These are phyloP conservation scores for Aspergillus egyptiacus DNA, from an alignment of 495 filamentous ascomycete species.

Conservation along the genomic window DNA sequence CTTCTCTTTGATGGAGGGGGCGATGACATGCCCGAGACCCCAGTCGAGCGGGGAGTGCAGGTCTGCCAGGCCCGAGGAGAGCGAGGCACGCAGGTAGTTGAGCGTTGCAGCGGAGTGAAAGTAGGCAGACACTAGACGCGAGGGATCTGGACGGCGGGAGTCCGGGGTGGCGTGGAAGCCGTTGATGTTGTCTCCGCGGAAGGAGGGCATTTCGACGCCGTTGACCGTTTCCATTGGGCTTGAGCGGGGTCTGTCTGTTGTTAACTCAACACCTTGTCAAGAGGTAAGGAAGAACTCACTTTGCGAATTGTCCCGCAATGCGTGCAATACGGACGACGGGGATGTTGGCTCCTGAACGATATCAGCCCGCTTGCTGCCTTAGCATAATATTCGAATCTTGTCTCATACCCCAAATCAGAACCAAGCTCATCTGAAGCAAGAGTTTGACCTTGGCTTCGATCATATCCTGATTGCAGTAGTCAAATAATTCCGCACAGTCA, in stretches of 20 bases:
- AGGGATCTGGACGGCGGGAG: slow-evolving; percentile 72
- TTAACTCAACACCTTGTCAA: slow-evolving; percentile 4
- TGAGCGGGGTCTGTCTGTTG: slow-evolving; percentile 60
- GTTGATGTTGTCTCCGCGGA: slow-evolving; percentile 93
- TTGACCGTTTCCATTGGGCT: slow-evolving; percentile 78
- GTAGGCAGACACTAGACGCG: slow-evolving; percentile 82
- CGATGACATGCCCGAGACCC: slow-evolving; percentile 88
- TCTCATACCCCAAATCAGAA: slow-evolving; percentile 80
- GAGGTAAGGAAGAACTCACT: slow-evolving; percentile 31
- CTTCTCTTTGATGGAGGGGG: slow-evolving; percentile 71
- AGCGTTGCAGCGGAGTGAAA: slow-evolving; percentile 90
- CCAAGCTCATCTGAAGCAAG: slow-evolving; percentile 89
- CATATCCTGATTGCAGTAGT: slow-evolving; percentile 83
- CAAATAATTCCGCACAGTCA: slow-evolving; percentile 95
- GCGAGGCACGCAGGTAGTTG: slow-evolving; percentile 80
- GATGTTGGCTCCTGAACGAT: slow-evolving; percentile 59
- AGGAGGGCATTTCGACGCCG: slow-evolving; percentile 77
- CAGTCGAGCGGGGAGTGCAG: slow-evolving; percentile 91
- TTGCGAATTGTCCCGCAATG: slow-evolving; percentile 96
- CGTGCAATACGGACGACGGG: slow-evolving; percentile 90
- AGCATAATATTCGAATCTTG: too few relatives aligned
- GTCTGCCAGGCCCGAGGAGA: slow-evolving; percentile 87
- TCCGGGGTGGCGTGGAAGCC: slow-evolving; percentile 59
- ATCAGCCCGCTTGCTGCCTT: background rate
- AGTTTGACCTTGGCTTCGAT: slow-evolving; percentile 97